phyloP scores from a whole-genome alignment of 495 filamentous ascomycete genomes.

The Tuber indicum region DNA sequence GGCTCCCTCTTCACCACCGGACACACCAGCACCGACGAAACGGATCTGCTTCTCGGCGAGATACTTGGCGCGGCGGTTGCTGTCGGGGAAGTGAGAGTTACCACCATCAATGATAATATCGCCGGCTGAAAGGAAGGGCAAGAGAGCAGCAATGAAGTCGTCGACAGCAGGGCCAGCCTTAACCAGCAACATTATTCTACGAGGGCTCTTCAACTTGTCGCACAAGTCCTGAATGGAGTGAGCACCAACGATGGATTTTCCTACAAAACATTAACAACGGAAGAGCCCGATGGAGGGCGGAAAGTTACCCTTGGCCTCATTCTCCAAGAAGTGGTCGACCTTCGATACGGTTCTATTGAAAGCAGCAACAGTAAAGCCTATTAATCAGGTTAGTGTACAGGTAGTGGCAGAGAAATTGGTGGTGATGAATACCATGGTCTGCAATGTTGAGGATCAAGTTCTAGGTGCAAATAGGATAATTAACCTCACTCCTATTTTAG shows the following conservation, averaged over 20 bases:
- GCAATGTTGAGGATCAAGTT: conserved; percentile 99
- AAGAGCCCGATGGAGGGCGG: conserved; percentile 12
- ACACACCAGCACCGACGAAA: conserved; percentile 96
- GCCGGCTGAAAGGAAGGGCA: conserved; percentile 79
- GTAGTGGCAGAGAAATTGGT: conserved; percentile 7
- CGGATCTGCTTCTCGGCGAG: conserved; percentile 78
- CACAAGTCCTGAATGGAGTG: conserved; percentile 91
- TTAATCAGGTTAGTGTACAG: conserved; percentile 5
- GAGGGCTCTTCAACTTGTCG: conserved; percentile 90
- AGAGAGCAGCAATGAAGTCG: conserved; percentile 93
- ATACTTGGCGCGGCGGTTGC: conserved; percentile 89
- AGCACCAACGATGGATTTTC: conserved; percentile 87
- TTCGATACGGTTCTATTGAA: conserved; percentile 98
- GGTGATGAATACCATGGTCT: conserved; percentile 57
- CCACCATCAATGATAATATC: conserved; percentile 99
- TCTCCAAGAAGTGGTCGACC: conserved; percentile 89
- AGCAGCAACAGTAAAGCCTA: conserved; percentile 81
- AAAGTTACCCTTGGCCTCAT: conserved; percentile 77
- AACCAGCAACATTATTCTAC: conserved; percentile 94
- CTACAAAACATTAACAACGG: conserved; percentile 44
- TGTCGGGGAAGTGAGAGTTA: conserved; percentile 98
- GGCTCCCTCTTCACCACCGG: conserved; percentile 98
- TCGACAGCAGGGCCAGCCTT: conserved; percentile 97
- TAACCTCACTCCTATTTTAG: neutral
- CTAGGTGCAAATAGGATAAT: conserved; percentile 43